Evolutionary conservation across 1,284 basidiomycete genomes (phyloP).

Genomic region (Hortiboletus rubellus): DNA sequence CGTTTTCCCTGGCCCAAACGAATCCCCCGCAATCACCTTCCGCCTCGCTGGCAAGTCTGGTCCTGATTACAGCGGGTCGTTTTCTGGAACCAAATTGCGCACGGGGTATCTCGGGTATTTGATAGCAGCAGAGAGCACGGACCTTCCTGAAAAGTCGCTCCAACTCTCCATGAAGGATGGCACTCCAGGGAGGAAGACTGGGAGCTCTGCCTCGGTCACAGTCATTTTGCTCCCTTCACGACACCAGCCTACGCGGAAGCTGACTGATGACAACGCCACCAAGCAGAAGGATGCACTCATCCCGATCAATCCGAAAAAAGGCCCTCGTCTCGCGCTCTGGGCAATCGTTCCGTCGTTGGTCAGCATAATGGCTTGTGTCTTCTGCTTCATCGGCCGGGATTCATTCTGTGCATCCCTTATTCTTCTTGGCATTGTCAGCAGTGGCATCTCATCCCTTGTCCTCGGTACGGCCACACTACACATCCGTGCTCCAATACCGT

Average conservation of each 20-base stretch:
- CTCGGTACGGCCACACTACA: slow-evolving; percentile 28
- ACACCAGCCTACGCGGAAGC: not conserved
- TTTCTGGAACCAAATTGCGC: slow-evolving; percentile 27
- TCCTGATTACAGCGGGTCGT: slow-evolving; percentile 23
- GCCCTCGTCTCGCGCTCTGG: slow-evolving; percentile 1
- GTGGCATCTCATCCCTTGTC: slow-evolving; percentile 26
- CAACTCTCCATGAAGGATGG: slow-evolving; percentile 6
- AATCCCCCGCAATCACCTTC: slow-evolving; percentile 26
- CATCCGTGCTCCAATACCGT: slow-evolving; percentile 24
- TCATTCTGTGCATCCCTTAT: slow-evolving; percentile 32
- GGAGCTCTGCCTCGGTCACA: slow-evolving; percentile 18
- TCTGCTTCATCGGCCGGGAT: slow-evolving; percentile 21
- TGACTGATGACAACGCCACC: not conserved
- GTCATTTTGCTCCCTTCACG: slow-evolving; percentile 16
- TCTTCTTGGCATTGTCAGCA: slow-evolving; percentile 30
- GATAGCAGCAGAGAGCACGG: slow-evolving; percentile 1
- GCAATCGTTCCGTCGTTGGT: slow-evolving; percentile 25
- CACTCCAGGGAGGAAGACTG: slow-evolving; percentile 15
- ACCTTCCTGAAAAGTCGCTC: not conserved
- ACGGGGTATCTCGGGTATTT: slow-evolving; percentile 29
- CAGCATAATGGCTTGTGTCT: slow-evolving; percentile 21
- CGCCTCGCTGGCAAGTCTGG: slow-evolving; percentile 27
- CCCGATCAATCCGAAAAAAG: slow-evolving; percentile 8
- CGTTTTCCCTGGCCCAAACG: slow-evolving; percentile 30
- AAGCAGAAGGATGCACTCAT: not conserved